These are phyloP conservation scores for Eucalyptus tenuipes DNA, from an alignment of 345 rosid species.

Conservation along the genomic window DNA sequence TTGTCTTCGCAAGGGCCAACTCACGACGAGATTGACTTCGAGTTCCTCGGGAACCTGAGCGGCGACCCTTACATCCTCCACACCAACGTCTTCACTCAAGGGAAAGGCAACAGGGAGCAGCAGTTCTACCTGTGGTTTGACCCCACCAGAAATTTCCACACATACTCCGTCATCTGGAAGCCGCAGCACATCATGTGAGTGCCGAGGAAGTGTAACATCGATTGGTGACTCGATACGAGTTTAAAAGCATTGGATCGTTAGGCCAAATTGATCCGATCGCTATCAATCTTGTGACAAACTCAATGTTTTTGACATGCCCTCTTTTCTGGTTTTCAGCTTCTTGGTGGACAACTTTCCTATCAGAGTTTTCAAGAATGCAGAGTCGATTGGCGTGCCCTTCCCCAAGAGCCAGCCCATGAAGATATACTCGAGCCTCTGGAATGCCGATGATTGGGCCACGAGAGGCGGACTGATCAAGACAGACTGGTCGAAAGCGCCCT, in stretches of 20 bases:
- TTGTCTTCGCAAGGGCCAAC: slow-evolving; percentile 47
- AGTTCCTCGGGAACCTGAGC: slow-evolving; percentile 47
- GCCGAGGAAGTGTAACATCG: not conserved
- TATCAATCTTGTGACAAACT: not conserved
- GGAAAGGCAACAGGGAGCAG: slow-evolving; percentile 56
- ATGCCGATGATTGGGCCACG: slow-evolving; percentile 57
- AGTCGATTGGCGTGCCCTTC: slow-evolving; percentile 26
- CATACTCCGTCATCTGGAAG: slow-evolving; percentile 47
- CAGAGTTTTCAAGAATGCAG: slow-evolving; percentile 47
- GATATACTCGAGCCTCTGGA: slow-evolving; percentile 48
- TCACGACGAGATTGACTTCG: slow-evolving; percentile 57
- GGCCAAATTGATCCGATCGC: not conserved
- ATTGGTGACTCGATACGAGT: no score
- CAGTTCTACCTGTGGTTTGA: slow-evolving; percentile 61
- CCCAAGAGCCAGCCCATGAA: slow-evolving; percentile 44
- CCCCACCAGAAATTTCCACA: slow-evolving; percentile 42
- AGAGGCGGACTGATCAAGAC: slow-evolving; percentile 49
- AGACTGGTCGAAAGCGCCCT: slow-evolving; percentile 51
- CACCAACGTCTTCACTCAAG: slow-evolving; percentile 44
- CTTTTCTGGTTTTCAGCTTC: slow-evolving; percentile 6
- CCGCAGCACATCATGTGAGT: slow-evolving; percentile 36
- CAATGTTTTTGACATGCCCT: not conserved
- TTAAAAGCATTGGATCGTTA: no score
- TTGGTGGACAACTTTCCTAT: slow-evolving; percentile 40
- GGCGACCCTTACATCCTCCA: slow-evolving; percentile 62